Evolutionary conservation across 805 yeast species (phyloP).

Genomic region (Monosporozyma aquatica): DNA sequence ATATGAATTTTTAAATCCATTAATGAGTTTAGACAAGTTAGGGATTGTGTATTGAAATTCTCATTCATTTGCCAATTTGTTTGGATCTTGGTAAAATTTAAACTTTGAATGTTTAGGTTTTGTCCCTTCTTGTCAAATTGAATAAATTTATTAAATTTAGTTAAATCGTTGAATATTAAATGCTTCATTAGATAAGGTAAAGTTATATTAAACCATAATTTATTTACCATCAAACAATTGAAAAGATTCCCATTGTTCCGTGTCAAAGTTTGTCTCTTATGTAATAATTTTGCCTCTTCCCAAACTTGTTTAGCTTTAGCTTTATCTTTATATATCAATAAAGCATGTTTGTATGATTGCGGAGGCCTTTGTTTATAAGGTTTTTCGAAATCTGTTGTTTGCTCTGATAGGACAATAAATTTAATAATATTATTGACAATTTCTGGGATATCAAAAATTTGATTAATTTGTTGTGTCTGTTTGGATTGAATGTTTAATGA

Average conservation of each 20-base stretch:
- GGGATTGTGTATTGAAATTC: no score
- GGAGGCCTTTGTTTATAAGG: constrained; percentile 51
- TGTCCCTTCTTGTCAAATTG: no score
- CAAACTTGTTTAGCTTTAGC: constrained; percentile 39
- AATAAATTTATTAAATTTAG: constrained; percentile 38
- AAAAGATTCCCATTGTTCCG: constrained; percentile 31
- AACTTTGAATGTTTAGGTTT: no score
- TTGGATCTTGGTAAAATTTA: no score
- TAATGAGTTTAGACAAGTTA: constrained; percentile 42
- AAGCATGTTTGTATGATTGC: constrained; percentile 57
- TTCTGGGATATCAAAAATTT: constrained; percentile 69
- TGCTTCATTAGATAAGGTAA: constrained; percentile 45
- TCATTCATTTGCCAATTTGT: no score
- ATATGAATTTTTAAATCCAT: constrained; percentile 73
- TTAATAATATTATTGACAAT: constrained; percentile 52
- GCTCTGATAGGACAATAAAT: constrained; percentile 18
- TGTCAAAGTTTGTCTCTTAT: neutral
- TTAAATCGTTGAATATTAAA: constrained; percentile 44
- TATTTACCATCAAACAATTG: constrained; percentile 62
- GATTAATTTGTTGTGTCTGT: constrained; percentile 15
- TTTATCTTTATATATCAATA: constrained; percentile 51
- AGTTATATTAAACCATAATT: constrained; percentile 52
- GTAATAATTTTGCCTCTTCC: constrained; percentile 12
- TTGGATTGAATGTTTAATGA: constrained; percentile 4
- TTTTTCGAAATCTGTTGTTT: constrained; percentile 43